phyloP scores from a whole-genome alignment of 2,329 filamentous ascomycete species.

The Xylariaceae sp. region DNA sequence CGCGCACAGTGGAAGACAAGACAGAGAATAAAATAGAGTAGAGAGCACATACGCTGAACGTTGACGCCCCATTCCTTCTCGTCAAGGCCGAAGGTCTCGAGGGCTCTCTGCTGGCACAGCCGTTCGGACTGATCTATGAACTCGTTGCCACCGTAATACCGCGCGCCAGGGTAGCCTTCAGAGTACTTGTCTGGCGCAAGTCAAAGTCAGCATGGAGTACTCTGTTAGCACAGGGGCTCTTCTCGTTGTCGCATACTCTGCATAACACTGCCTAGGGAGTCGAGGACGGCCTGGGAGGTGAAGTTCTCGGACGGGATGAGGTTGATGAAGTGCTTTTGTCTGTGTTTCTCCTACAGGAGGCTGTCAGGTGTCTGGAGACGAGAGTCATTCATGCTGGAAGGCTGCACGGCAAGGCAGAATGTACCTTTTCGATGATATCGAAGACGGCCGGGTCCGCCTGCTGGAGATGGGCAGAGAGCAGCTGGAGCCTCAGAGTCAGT shows the following conservation, averaged over 20 bases:
- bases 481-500: constrained; percentile 42
- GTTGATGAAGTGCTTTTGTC: constrained; percentile 98
- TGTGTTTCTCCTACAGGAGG: constrained; percentile 72
- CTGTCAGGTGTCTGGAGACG: constrained; percentile 7
- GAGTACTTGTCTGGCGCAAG: constrained; percentile 79
- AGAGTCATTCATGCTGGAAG: neutral
- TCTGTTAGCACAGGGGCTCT: neutral
- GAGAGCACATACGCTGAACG: constrained; percentile 64
- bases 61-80: constrained; percentile 93
- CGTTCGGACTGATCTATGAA: constrained; percentile 89
- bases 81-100: constrained; percentile 80
- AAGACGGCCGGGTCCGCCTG: constrained; percentile 83
- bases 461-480: constrained; percentile 73
- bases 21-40: neutral
- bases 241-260: constrained; percentile 59
- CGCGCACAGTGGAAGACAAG: too few species aligned
- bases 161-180: constrained; percentile 91
- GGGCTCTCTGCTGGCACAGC: constrained; percentile 82
- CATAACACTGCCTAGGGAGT: constrained; percentile 90
- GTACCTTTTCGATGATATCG: constrained; percentile 84
- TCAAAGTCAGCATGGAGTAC: constrained; percentile 2
- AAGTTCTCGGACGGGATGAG: constrained; percentile 95
- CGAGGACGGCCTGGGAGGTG: constrained; percentile 85
- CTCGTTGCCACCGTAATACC: constrained; percentile 96
- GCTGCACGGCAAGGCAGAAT: neutral